Evolutionary conservation across 2,329 filamentous ascomycete genomes (phyloP).

Genomic region (Colletotrichum spaethianum): DNA sequence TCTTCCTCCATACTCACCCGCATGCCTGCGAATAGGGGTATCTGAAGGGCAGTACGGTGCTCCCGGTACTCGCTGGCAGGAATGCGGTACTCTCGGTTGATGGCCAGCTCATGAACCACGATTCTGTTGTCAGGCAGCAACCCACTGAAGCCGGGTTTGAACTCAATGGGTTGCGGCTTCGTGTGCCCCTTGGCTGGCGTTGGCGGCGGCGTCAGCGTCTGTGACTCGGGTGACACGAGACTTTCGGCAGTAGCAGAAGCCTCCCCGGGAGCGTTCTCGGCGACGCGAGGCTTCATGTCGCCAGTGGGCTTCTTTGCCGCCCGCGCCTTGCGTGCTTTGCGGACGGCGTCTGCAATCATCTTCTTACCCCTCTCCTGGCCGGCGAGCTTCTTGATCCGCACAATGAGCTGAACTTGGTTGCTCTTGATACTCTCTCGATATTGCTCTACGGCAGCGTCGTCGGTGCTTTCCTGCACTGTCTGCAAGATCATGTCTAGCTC

Average conservation of each 20-base stretch:
- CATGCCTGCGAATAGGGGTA: conserved; percentile 69
- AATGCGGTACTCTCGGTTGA: conserved; percentile 84
- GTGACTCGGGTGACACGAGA: conserved; percentile 58
- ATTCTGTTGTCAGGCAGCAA: conserved; percentile 81
- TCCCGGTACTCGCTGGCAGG: conserved; percentile 72
- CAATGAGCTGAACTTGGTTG: conserved; percentile 84
- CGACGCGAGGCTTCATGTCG: conserved; percentile 79
- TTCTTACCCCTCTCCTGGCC: conserved; percentile 79
- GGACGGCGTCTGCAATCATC: conserved; percentile 81
- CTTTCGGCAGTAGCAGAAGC: conserved; percentile 55
- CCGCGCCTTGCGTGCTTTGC: conserved; percentile 76
- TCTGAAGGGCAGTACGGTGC: conserved; percentile 65
- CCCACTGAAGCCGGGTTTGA: conserved; percentile 61
- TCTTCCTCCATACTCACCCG: conserved; percentile 76
- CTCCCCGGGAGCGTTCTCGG: conserved; percentile 60
- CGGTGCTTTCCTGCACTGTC: conserved; percentile 83
- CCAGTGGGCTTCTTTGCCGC: conserved; percentile 76
- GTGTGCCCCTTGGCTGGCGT: conserved; percentile 60
- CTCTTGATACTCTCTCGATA: conserved; percentile 86
- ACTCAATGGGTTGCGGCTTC: conserved; percentile 54
- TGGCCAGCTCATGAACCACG: conserved; percentile 83
- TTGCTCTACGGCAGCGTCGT: conserved; percentile 80
- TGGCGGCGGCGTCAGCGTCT: conserved; percentile 68
- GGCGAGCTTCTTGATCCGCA: conserved; percentile 83
- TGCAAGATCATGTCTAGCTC: conserved; percentile 88